These are phyloP conservation scores for Austroboletus eburneus DNA, from an alignment of 768 basidiomycete species.

Conservation along the genomic window DNA sequence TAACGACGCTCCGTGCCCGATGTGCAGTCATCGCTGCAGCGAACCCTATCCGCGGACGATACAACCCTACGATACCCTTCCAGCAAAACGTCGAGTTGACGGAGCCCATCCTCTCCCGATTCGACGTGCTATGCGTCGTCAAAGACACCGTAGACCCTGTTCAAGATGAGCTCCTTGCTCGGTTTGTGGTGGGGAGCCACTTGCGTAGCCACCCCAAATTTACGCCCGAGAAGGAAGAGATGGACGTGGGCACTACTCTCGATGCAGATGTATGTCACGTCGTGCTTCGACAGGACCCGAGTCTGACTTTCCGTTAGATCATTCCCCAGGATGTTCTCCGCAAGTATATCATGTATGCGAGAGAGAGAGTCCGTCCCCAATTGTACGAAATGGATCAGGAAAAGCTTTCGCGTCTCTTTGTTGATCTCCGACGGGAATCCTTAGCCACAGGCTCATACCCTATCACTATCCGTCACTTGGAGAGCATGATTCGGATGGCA, in stretches of 20 bases:
- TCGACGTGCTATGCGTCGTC: constrained; percentile 97
- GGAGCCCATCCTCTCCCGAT: constrained; percentile 96
- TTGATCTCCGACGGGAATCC: constrained; percentile 93
- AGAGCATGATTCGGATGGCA: constrained; percentile 99
- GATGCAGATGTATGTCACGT: constrained; percentile 80
- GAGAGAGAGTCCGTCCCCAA: constrained; percentile 89
- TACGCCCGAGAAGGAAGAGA: constrained; percentile 81
- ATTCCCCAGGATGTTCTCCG: constrained; percentile 95
- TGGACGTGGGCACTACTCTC: constrained; percentile 82
- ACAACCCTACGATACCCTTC: constrained; percentile 98
- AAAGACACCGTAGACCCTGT: constrained; percentile 98
- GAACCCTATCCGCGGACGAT: constrained; percentile 94
- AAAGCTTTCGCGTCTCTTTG: constrained; percentile 89
- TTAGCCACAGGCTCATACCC: constrained; percentile 98
- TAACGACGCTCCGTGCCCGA: constrained; percentile 95
- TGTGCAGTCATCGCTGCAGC: constrained; percentile 98
- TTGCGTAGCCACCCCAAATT: constrained; percentile 93
- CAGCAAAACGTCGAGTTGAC: constrained; percentile 98
- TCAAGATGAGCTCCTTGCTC: constrained; percentile 91
- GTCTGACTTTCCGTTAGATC: constrained; percentile 48
- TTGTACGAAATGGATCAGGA: constrained; percentile 94
- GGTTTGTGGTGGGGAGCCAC: constrained; percentile 98
- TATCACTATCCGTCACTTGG: constrained; percentile 95
- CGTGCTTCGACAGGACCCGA: not conserved
- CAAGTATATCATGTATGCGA: constrained; percentile 99